Conservation (phyloP, 164 flowering plant species). For the Vitis vinifera region DNA sequence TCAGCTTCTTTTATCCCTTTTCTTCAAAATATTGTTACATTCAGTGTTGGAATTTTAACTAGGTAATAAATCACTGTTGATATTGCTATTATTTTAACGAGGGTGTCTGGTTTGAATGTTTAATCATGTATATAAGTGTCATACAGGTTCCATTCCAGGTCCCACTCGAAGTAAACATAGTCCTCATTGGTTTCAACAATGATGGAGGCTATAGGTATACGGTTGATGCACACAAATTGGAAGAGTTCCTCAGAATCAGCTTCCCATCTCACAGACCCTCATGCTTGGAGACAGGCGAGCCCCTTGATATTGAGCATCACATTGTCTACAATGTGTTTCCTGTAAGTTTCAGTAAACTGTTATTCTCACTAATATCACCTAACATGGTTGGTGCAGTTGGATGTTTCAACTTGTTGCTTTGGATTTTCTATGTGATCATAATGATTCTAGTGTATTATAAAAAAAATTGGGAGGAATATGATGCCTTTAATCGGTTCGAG, state of each 20-base stretch:
- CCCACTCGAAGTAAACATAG: slow-evolving; percentile 93
- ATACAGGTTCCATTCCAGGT: slow-evolving; percentile 97
- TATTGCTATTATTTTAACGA: background rate
- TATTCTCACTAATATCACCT: no score
- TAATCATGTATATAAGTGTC: slow-evolving; percentile 3
- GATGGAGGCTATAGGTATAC: slow-evolving; percentile 92
- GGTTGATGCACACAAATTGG: slow-evolving; percentile 67
- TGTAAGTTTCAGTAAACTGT: slow-evolving; percentile 40
- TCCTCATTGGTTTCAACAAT: slow-evolving; percentile 77
- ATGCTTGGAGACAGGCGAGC: slow-evolving; percentile 89
- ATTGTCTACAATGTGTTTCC: slow-evolving; percentile 69
- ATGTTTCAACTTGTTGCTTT: no score
- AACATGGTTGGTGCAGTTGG: no score
- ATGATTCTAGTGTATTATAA: no score
- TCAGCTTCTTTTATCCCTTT: background rate
- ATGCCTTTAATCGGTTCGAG: no score
- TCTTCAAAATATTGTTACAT: background rate
- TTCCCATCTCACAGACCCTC: slow-evolving; percentile 84
- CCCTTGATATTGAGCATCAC: slow-evolving; percentile 92
- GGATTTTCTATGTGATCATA: no score
- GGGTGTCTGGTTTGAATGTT: background rate
- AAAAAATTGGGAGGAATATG: no score
- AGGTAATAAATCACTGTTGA: background rate
- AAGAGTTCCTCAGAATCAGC: slow-evolving; percentile 64
- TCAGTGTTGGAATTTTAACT: background rate